Percentiles rank a stretch among this genome's conserved stretches.
phyloP scores from a whole-genome alignment of 176 grass and related monocot species.

The Triticum timopheevii region DNA sequence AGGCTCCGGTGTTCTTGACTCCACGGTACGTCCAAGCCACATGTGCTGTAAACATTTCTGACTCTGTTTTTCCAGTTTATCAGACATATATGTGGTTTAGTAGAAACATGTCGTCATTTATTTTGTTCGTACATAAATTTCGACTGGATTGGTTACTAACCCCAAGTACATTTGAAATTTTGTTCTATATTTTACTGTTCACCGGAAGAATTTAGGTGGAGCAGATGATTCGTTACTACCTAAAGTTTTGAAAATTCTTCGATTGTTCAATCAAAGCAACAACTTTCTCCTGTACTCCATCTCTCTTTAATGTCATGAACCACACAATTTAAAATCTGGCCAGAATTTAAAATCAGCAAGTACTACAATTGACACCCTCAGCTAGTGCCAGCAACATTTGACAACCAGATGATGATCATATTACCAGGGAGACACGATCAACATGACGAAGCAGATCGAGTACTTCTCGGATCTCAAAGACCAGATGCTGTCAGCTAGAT shows the following conservation, averaged over 20 bases:
- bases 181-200: neutral
- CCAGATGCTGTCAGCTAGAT: slow-evolving; percentile 29
- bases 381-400: neutral
- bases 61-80: no score
- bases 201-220: neutral
- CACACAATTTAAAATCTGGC: neutral
- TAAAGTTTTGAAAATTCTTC: neutral
- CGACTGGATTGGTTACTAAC: neutral
- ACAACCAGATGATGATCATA: neutral
- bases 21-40: slow-evolving; percentile 38
- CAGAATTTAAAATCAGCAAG: neutral
- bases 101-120: no score
- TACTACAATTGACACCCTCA: no score
- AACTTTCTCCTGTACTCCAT: neutral
- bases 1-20: slow-evolving; percentile 77
- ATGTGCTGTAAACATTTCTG: no score
- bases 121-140: neutral
- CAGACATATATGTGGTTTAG: no score
- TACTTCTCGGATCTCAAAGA: slow-evolving; percentile 57
- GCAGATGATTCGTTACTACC: slow-evolving; percentile 1
- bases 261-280: neutral
- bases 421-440: slow-evolving; percentile 55
- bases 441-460: slow-evolving; percentile 61
- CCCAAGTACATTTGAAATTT: neutral
- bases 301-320: neutral